These are phyloP conservation scores for Chlamydomonas eustigma DNA, from an alignment of 139 green algal species.

Conservation along the genomic window DNA sequence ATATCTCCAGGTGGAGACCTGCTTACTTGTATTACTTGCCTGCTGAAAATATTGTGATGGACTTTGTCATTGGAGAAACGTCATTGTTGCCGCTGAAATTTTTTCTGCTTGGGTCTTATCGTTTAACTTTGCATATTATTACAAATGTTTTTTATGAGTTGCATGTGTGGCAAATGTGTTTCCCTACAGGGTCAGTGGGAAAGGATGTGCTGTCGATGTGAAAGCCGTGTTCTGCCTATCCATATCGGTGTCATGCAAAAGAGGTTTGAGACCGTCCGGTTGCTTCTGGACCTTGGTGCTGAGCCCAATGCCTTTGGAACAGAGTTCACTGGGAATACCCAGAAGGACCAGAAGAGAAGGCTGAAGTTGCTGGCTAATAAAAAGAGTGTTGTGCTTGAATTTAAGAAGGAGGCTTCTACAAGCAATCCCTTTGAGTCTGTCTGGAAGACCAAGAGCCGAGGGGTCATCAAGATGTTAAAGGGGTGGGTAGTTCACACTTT, in stretches of 20 bases:
- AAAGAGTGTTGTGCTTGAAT: background rate
- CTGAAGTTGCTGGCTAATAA: conserved; percentile 2
- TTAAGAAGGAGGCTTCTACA: background rate
- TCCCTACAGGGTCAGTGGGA: conserved; percentile 23
- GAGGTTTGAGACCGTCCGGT: conserved; percentile 22
- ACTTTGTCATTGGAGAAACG: background rate
- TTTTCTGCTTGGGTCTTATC: too few relatives aligned
- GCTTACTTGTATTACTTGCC: too few relatives aligned
- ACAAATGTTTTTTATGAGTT: too few relatives aligned
- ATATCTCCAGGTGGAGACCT: too few relatives aligned
- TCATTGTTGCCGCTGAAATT: too few relatives aligned
- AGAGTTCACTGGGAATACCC: conserved; percentile 13
- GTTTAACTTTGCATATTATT: too few relatives aligned
- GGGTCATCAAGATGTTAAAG: too few relatives aligned
- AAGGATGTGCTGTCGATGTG: conserved; percentile 16
- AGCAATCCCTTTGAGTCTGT: conserved; percentile 15
- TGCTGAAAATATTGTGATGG: too few relatives aligned
- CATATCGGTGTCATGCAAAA: conserved; percentile 28
- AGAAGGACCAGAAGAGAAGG: conserved; percentile 5
- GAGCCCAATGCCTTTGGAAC: conserved; percentile 27
- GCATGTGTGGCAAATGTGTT: too few relatives aligned
- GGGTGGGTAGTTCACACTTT: too few relatives aligned
- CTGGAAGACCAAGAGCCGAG: conserved; percentile 8
- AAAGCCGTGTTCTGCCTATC: conserved; percentile 12
- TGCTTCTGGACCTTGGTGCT: conserved; percentile 33